A percentile compares a stretch with the other conserved stretches of the same genome.
These are phyloP conservation scores for Blastocystis sp. DNA, from an alignment of 352 stramenopile species.

Conservation along the genomic window DNA sequence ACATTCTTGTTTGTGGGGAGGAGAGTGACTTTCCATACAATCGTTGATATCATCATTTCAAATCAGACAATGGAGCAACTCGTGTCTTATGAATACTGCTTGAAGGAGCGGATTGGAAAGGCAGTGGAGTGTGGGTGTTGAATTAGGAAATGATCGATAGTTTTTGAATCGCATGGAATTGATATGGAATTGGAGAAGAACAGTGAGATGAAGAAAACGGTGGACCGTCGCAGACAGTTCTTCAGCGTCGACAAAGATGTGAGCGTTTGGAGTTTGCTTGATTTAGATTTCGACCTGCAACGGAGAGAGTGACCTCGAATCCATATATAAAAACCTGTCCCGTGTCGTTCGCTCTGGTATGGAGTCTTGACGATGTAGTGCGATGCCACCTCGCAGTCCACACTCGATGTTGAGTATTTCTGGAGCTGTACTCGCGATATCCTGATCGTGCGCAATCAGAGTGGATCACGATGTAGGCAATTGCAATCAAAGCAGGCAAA, in stretches of 20 bases:
- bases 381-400: neutral
- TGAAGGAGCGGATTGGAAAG: slow-evolving; percentile 21
- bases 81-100: slow-evolving; percentile 44
- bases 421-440: neutral
- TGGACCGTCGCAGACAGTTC: neutral
- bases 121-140: slow-evolving; percentile 3
- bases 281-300: neutral
- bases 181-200: neutral
- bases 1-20: no score
- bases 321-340: neutral
- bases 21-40: neutral
- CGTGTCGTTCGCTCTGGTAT: neutral
- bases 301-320: neutral
- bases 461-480: neutral
- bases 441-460: neutral
- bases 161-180: neutral
- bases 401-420: neutral
- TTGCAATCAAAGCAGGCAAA: neutral
- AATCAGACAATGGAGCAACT: slow-evolving; percentile 20
- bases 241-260: neutral
- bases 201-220: neutral
- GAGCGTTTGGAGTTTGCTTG: neutral
- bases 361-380: neutral
- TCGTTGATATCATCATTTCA: neutral
- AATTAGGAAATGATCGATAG: neutral